Evolutionary conservation across 768 basidiomycete species (phyloP), one percentile per base, ranked within the genome.

Genomic region (Tylopilus rubrobrunneus): DNA sequence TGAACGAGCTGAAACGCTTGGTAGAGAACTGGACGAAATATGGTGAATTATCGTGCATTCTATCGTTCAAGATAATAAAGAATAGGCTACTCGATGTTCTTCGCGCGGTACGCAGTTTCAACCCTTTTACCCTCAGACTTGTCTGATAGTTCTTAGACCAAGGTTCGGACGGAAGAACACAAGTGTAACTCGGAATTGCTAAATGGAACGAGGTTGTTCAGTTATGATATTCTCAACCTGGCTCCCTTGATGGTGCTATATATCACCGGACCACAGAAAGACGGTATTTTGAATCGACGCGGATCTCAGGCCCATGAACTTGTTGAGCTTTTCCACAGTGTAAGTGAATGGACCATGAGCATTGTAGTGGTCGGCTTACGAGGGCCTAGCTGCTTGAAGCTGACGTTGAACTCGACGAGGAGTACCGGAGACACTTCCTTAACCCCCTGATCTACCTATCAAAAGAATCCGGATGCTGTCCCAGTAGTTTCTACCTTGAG

Each of bases 101-200:
- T 37, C 45, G 42, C 31, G 45, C 10, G 17, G 67, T 68, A 37
- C 8, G 59, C 46, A 28, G 8, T 41, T 27, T 21, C 19, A 5
- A 25, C 42, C 34, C 17, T 29, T 29, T 11, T 42, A 7, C 0
- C 12, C 1, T 43, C 25, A 29, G 31, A 33, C 29, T 50, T 28
- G 44, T 37, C 36, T 68, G 43, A 68, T 42, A 7, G 33, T 17
- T 45, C 21, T 37, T 23, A 62, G 61, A 57, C 60, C 5, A 48
- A 41, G 31, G 33, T 54, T 44, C 19, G 4, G 11, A 21, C 53
- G 11, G 45, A 40, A 34, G 19, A 50, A 25, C 69, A 69, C 33
- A 52, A 34, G n/a, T 69, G 67, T 49, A 71, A 71, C 49, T 39
- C 44, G 23, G 39, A 48, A 23, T 49, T 71, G 25, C 25, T 71